Evolutionary conservation across 1,284 basidiomycete species (phyloP).

Genomic region (Rhizopogon hawkerae): DNA sequence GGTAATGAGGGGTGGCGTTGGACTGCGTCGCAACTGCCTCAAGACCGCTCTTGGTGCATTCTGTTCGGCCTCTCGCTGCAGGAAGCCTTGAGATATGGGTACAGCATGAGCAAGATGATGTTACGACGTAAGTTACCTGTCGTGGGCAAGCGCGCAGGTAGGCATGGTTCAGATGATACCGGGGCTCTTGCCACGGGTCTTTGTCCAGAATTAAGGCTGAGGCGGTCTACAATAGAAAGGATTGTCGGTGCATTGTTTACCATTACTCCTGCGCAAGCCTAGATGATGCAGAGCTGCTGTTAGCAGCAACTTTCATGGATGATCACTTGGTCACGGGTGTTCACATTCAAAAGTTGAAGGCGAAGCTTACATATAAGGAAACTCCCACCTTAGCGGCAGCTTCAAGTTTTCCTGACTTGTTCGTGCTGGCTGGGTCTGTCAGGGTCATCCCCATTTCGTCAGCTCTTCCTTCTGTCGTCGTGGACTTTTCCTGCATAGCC

Average conservation of each 20-base stretch:
- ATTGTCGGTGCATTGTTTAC: constrained; percentile 52
- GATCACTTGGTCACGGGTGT: too few species aligned
- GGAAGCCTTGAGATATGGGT: constrained; percentile 41
- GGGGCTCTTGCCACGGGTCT: constrained; percentile 26
- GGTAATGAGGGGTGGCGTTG: constrained; percentile 25
- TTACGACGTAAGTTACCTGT: constrained; percentile 35
- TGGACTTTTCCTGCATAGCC: neutral
- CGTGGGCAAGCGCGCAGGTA: constrained; percentile 60
- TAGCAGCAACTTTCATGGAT: neutral
- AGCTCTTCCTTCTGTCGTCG: neutral
- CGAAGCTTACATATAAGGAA: too few species aligned
- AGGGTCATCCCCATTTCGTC: too few species aligned
- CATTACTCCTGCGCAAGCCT: constrained; percentile 21
- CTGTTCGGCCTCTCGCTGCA: constrained; percentile 57
- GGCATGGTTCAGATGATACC: constrained; percentile 44
- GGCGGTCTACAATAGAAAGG: constrained; percentile 29
- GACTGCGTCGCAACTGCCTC: constrained; percentile 38
- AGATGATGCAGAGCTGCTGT: neutral
- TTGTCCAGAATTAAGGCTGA: constrained; percentile 18
- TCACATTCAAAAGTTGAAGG: too few species aligned
- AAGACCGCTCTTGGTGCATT: constrained; percentile 46
- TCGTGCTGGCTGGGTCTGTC: too few species aligned
- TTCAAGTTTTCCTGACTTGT: too few species aligned
- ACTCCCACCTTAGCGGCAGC: too few species aligned
- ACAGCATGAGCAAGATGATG: constrained; percentile 9